These are phyloP conservation scores for Entomortierella lignicola DNA, from an alignment of 192 early-diverging fungal species.

Conservation along the genomic window DNA sequence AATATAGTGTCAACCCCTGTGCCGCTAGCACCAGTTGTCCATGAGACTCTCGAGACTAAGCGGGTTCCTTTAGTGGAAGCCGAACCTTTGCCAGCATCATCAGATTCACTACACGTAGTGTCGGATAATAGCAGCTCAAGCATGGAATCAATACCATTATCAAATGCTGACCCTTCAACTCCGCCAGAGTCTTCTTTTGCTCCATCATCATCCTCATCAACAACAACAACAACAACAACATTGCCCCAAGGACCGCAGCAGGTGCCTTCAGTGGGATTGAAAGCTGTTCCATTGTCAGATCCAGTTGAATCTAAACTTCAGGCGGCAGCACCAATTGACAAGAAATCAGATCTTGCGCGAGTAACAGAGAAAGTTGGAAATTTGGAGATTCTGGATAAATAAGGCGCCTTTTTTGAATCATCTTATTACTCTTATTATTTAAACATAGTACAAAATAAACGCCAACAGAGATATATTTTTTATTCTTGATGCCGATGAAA, in stretches of 20 bases:
- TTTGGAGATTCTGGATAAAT: not conserved
- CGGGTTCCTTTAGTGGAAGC: not conserved
- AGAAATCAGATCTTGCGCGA: not conserved
- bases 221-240: too few relatives aligned
- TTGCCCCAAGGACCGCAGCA: not conserved
- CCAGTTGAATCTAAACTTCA: too few relatives aligned
- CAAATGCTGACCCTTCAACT: slow-evolving; percentile 7
- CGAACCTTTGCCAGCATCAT: not conserved
- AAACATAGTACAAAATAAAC: too few relatives aligned
- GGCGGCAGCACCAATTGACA: too few relatives aligned
- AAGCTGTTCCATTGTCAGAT: not conserved
- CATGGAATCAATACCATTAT: slow-evolving; percentile 3
- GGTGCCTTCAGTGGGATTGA: not conserved
- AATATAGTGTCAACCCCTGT: not conserved
- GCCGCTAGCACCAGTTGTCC: slow-evolving; percentile 7
- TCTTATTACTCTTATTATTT: too few relatives aligned
- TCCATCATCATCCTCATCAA: not conserved
- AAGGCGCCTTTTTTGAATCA: too few relatives aligned
- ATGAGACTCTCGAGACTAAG: not conserved
- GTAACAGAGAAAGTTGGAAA: slow-evolving; percentile 1
- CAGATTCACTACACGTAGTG: not conserved
- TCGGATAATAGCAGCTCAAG: slow-evolving; percentile 8
- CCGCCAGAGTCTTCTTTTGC: not conserved
- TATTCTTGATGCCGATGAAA: too few relatives aligned
- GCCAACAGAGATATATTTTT: too few relatives aligned